Conservation (phyloP, 139 green algal genomes). For the Auxenochlorella pyrenoidosa region DNA sequence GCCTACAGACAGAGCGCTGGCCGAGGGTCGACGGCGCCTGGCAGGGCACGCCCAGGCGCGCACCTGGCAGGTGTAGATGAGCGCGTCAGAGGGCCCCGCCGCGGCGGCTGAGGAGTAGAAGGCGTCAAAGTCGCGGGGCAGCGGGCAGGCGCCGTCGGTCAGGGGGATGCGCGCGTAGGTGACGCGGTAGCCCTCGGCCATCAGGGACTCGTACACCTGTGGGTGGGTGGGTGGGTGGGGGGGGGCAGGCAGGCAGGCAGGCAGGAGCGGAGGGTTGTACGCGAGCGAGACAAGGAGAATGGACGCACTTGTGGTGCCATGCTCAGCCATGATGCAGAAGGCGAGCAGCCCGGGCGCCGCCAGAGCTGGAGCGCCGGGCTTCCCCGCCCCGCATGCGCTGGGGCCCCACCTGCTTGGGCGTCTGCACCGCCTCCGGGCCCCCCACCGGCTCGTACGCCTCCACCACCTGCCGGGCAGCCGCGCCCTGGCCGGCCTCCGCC, state of each 20-base stretch:
- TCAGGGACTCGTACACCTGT: constrained; percentile 67
- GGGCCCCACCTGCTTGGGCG: constrained; percentile 76
- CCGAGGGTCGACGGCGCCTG: background rate
- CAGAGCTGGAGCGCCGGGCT: too few species aligned
- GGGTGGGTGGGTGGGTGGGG: too few species aligned
- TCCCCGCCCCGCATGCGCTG: too few species aligned
- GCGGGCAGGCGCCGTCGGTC: constrained; percentile 84
- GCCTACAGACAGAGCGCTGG: background rate
- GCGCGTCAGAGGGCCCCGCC: constrained; percentile 46
- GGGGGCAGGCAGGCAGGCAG: background rate
- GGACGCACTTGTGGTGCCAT: too few species aligned
- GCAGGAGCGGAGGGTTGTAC: too few species aligned
- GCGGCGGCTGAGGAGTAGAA: constrained; percentile 53
- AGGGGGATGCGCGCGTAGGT: constrained; percentile 85
- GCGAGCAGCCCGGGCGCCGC: too few species aligned
- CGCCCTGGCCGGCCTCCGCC: constrained; percentile 24
- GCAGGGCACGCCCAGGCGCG: background rate
- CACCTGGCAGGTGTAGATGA: constrained; percentile 93
- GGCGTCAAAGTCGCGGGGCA: constrained; percentile 74
- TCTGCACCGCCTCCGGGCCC: constrained; percentile 70
- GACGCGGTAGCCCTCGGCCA: constrained; percentile 71
- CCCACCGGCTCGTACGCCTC: constrained; percentile 73
- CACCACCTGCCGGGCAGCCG: constrained; percentile 26
- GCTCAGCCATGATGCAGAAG: too few species aligned
- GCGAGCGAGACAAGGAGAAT: too few species aligned